A percentile compares a stretch with the other conserved stretches of the same genome.
These are phyloP conservation scores for Entomophthora muscae DNA, from an alignment of 371 early-diverging fungal genomes.

Conservation along the genomic window DNA sequence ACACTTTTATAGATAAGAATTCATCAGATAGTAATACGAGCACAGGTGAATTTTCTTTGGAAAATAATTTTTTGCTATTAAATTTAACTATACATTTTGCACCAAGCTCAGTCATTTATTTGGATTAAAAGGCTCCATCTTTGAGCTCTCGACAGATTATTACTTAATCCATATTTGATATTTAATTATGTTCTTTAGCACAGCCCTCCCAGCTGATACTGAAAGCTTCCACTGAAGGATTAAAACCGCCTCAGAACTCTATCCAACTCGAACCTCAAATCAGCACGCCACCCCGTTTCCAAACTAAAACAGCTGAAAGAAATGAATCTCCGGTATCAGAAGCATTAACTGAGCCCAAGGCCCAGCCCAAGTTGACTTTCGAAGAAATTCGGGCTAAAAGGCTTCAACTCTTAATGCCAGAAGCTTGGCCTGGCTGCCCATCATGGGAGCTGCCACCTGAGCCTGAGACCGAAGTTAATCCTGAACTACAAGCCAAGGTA, in stretches of 20 bases:
- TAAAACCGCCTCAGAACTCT: neutral
- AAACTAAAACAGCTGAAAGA: neutral
- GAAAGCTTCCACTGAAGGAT: neutral
- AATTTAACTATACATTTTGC: neutral
- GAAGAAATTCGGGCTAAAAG: neutral
- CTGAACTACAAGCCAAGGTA: conserved; percentile 23
- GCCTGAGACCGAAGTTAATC: conserved; percentile 23
- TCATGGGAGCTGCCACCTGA: conserved; percentile 21
- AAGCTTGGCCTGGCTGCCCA: neutral
- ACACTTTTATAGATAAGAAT: neutral
- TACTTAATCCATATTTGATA: neutral
- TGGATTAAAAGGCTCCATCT: neutral
- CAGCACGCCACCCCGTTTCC: neutral
- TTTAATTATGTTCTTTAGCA: too few relatives aligned
- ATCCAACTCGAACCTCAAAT: neutral
- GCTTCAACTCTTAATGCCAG: neutral
- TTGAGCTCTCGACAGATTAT: neutral
- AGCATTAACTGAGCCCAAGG: neutral
- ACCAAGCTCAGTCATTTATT: neutral
- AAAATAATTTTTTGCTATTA: neutral
- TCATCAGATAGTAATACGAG: neutral
- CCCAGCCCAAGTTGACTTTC: neutral
- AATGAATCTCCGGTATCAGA: neutral
- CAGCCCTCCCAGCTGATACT: neutral
- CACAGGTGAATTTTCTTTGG: neutral